Evolutionary conservation across 768 basidiomycete species (phyloP), one percentile per base, ranked within the genome.

Genomic region (Termitomyces sp.): DNA sequence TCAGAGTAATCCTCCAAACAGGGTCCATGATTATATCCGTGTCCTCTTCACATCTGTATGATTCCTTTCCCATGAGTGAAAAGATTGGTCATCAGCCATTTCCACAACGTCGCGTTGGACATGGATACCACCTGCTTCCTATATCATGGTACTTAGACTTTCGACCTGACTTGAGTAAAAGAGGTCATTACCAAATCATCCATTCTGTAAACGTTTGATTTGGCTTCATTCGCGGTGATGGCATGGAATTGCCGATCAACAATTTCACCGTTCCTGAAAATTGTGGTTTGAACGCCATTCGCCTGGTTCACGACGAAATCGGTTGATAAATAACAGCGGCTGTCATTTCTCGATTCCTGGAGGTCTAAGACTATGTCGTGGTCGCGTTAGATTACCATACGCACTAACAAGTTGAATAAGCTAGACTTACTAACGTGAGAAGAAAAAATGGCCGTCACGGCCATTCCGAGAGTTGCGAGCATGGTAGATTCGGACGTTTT

Each of bases 391-490:
- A 14, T 30, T 6, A 30, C 10, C 22, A 16, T 30, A 41, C 11
- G 18, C 22, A 22, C 16, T 41, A 11, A 26, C 35, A 24, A 24
- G 16, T 24, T 45, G 40, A 8, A 13, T 18, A 18, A 14, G 11
- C 18, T 47, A 26, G 40, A 65, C 64, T 59, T 44, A 65, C 64
- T 65, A 20, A 65, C 64, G 30, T 48, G 64, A 13, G 47, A 35
- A 3, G 64, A 65, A 35, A 63, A 65, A 9, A 65, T 65, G 6
- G 64, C 62, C 3, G 64, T 65, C 6, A 61, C 44, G 8, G 64
- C 64, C 50, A 65, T 65, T 18, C 64, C 64, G n/a, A 65, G 46
- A n/a, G 59, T 65, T 11, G 64, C 64, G 14, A 65, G 60, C 64
- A 65, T 65, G 0, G 64, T 65, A 10, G 64, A 65, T 47, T 62